phyloP scores from a whole-genome alignment of 2,329 filamentous ascomycete genomes.

The Thielaviopsis ethacetica region DNA sequence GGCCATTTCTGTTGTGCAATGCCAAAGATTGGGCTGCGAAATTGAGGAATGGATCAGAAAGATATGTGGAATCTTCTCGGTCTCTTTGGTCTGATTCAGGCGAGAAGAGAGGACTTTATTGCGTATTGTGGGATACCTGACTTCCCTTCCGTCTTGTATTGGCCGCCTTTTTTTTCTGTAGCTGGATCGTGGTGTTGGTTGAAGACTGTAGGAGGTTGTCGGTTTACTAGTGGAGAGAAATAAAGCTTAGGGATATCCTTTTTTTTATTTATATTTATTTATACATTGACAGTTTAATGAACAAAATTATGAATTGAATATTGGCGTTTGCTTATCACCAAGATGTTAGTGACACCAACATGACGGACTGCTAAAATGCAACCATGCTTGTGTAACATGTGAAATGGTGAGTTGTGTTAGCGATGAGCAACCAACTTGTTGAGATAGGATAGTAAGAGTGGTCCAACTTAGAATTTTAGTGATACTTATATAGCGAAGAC shows the following conservation, averaged over 20 bases:
- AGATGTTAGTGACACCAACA: background rate
- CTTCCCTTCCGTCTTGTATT: background rate
- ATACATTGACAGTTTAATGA: constrained; percentile 5
- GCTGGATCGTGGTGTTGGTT: background rate
- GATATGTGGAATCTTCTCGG: constrained; percentile 11
- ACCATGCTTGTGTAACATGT: background rate
- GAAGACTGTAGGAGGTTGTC: background rate
- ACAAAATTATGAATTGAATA: background rate
- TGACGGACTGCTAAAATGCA: background rate
- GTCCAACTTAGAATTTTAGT: too few relatives aligned
- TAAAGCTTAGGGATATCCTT: background rate
- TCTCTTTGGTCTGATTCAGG: background rate
- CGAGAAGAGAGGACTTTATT: background rate
- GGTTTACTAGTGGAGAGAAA: background rate
- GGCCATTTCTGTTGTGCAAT: background rate
- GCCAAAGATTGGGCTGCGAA: background rate
- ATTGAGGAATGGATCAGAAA: background rate
- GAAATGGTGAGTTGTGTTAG: background rate
- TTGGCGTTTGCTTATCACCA: too few relatives aligned
- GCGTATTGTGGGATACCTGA: constrained; percentile 12
- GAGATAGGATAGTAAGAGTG: too few relatives aligned
- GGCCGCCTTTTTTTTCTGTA: background rate
- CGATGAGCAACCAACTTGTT: background rate
- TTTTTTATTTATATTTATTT: too few relatives aligned
- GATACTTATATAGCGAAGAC: too few relatives aligned